These are phyloP conservation scores for Hericium coralloides DNA, from an alignment of 768 basidiomycete species.

Conservation along the genomic window DNA sequence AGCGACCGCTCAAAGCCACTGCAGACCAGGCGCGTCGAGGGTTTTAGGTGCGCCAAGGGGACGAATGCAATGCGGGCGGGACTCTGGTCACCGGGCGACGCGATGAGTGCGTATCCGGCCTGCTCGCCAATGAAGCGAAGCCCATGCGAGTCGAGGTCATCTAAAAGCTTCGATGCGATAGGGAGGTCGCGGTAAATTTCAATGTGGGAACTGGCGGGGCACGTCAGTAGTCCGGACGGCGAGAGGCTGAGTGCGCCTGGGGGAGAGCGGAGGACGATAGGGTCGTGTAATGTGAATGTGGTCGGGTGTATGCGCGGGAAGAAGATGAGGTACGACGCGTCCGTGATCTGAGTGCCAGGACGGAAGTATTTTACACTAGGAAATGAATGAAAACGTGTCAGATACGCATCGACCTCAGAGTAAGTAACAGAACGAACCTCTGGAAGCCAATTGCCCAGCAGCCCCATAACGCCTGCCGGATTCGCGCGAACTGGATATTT, in stretches of 20 bases:
- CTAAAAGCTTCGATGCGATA: constrained; percentile 3
- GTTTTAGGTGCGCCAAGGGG: constrained; percentile 4
- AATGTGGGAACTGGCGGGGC: constrained; percentile 2
- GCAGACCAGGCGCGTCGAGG: neutral
- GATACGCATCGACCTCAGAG: neutral
- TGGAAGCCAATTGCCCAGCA: constrained; percentile 24
- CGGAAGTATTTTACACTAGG: constrained; percentile 9
- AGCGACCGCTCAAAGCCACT: constrained; percentile 7
- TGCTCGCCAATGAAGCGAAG: constrained; percentile 13
- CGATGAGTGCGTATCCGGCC: constrained; percentile 8
- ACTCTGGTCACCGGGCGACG: constrained; percentile 2
- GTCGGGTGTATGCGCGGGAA: constrained; percentile 5
- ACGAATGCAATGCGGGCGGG: constrained; percentile 7
- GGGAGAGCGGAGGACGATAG: constrained; percentile 9
- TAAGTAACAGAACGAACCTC: constrained; percentile 5
- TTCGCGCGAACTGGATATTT: neutral
- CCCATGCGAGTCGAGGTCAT: constrained; percentile 8
- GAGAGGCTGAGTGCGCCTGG: constrained; percentile 9
- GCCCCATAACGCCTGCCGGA: constrained; percentile 18
- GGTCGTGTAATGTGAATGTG: constrained; percentile 11
- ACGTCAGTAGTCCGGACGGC: constrained; percentile 2
- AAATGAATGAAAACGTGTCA: neutral
- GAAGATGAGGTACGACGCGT: constrained; percentile 11
- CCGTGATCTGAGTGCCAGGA: constrained; percentile 3
- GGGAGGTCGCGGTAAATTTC: constrained; percentile 9